Evolutionary conservation across 179 eudicot species (phyloP), one percentile per base, ranked within the genome.

Genomic region (Vitellaria paradoxa): DNA sequence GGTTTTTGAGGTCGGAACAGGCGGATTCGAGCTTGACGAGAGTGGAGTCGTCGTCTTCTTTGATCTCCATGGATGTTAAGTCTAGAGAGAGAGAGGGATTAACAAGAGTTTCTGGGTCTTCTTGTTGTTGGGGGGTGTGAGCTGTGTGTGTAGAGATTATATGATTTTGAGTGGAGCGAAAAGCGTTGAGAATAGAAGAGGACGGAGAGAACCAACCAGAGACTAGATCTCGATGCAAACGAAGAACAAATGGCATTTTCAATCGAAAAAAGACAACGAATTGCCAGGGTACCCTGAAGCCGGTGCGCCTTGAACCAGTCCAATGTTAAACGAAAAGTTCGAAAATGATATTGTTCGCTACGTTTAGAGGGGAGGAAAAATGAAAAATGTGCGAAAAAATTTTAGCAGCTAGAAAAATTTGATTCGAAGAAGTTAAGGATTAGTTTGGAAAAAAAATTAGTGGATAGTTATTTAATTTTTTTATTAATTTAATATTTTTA

Each of bases 1-100:
- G 80, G 79, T 62, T 75, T 64, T 76, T 80, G 70, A 87, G 82
- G 65, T 85, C 84, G 9, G 84, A 77, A 40, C 82, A 81, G 0
- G 87, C 81, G 5, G 80, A 21, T 68, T 83, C 78, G 9, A 87
- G 77, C 78, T 81, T 79, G 63, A 72, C 30, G 11, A 84, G 40
- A 1, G 46, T 70, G 15, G 73, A 72, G 37, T 30, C 37, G 21
- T 83, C 85, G 13, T 86, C 82, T 72, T 81, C 83, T 23, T 52
- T 72, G 40, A 15, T 50, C 62, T 76, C 81, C 86, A 83, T 80
- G 76, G 73, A 53, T 13, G 59, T 30, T 50, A 47, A 21, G 26
- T 14, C 52, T 3, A 70, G 71, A 78, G 49, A 63, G 57, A 20
- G 15, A 23, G 23, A 47, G 46, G 8, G 42, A 11, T 69, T 6